Percentiles rank a stretch among this genome's conserved stretches.
phyloP scores from a whole-genome alignment of 257 asterid genomes.

The Thymus mandschuricus region DNA sequence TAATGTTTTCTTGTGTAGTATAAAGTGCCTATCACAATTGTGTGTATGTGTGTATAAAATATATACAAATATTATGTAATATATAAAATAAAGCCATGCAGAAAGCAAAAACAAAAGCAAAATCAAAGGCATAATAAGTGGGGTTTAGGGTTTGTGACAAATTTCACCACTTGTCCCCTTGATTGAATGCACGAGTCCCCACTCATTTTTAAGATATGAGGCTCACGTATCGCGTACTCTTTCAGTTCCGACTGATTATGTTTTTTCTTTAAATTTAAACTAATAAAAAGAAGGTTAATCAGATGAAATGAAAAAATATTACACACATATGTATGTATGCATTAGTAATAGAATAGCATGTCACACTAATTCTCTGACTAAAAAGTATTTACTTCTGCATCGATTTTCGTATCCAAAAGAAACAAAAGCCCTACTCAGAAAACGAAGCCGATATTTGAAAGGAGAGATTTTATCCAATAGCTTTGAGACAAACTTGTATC shows the following conservation, averaged over 20 bases:
- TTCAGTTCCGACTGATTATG: too few species aligned
- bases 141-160: constrained; percentile 41
- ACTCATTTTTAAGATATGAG: constrained; percentile 27
- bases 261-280: too few species aligned
- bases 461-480: neutral
- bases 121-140: constrained; percentile 27
- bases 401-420: too few species aligned
- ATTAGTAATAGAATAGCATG: too few species aligned
- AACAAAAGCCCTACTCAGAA: too few species aligned
- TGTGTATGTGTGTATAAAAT: neutral
- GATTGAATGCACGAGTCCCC: constrained; percentile 62
- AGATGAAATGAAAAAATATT: too few species aligned
- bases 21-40: constrained; percentile 30
- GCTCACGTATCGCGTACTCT: neutral
- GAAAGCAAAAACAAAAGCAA: constrained; percentile 30
- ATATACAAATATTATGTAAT: neutral
- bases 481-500: neutral
- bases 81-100: constrained; percentile 7
- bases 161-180: constrained; percentile 49
- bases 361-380: too few species aligned
- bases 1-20: constrained; percentile 12
- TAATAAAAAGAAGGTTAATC: too few species aligned
- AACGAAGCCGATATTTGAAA: too few species aligned
- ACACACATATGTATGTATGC: too few species aligned
- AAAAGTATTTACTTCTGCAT: too few species aligned